Conservation (phyloP, 2,329 filamentous ascomycete species). For the Thyridium curvatum region DNA sequence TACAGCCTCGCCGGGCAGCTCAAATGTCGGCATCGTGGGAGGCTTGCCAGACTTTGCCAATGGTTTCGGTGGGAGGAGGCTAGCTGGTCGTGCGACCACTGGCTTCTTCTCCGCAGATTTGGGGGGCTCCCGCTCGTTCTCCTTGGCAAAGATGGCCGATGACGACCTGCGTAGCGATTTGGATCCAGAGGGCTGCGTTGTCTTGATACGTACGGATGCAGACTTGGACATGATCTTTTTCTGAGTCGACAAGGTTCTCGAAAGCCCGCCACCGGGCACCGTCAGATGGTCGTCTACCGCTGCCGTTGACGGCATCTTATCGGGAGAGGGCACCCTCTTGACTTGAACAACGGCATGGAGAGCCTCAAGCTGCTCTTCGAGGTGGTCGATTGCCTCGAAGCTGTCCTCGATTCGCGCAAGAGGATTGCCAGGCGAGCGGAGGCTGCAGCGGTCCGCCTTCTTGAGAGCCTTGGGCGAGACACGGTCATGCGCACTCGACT, state of each 20-base stretch:
- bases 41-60: constrained; percentile 46
- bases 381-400: constrained; percentile 53
- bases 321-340: constrained; percentile 22
- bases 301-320: constrained; percentile 15
- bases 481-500: background rate
- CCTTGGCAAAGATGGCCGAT: constrained; percentile 28
- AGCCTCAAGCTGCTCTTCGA: constrained; percentile 56
- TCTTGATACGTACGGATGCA: constrained; percentile 34
- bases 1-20: constrained; percentile 57
- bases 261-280: background rate
- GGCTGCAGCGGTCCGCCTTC: background rate
- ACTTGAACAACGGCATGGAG: constrained; percentile 33
- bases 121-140: constrained; percentile 16
- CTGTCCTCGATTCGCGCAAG: constrained; percentile 53
- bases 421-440: constrained; percentile 8
- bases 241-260: constrained; percentile 9
- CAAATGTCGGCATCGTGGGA: constrained; percentile 49
- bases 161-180: constrained; percentile 34
- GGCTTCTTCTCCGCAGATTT: constrained; percentile 18
- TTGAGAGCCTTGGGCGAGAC: constrained; percentile 4
- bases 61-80: constrained; percentile 38
- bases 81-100: constrained; percentile 26
- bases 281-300: too few relatives aligned
- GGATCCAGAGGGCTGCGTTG: constrained; percentile 21
- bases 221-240: constrained; percentile 14